A percentile compares a stretch with the other conserved stretches of the same genome.
These are phyloP conservation scores for Hyphodiscus sp. DNA, from an alignment of 2,329 filamentous ascomycete genomes.

Conservation along the genomic window DNA sequence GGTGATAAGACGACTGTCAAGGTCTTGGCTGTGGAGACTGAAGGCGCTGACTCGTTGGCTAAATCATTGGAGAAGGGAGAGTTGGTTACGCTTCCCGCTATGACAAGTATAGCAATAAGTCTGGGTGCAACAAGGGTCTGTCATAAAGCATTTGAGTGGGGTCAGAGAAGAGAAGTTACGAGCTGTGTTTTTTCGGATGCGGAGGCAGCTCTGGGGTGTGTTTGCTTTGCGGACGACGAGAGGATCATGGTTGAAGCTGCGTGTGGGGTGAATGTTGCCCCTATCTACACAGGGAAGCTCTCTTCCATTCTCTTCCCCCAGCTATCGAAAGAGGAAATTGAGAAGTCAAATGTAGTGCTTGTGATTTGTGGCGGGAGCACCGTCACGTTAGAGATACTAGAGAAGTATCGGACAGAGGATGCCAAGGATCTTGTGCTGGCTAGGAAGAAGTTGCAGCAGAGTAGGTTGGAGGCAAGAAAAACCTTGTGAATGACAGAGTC, in stretches of 20 bases:
- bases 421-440: conserved; percentile 10
- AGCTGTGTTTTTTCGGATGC: conserved; percentile 64
- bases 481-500: too few relatives aligned
- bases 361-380: conserved; percentile 77
- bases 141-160: conserved; percentile 60
- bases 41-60: conserved; percentile 64
- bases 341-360: conserved; percentile 68
- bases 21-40: conserved; percentile 70
- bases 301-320: conserved; percentile 33
- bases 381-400: conserved; percentile 55
- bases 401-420: conserved; percentile 46
- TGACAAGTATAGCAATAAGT: conserved; percentile 69
- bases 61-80: conserved; percentile 50
- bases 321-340: conserved; percentile 56
- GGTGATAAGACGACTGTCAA: conserved; percentile 26
- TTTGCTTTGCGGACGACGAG: conserved; percentile 75
- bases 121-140: conserved; percentile 71
- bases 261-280: conserved; percentile 74
- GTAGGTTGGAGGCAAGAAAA: neutral
- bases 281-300: conserved; percentile 58
- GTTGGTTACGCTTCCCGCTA: conserved; percentile 59
- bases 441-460: neutral
- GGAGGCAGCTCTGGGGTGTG: conserved; percentile 72
- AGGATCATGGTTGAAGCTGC: conserved; percentile 75
- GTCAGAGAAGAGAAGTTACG: conserved; percentile 43